A percentile compares a stretch with the other conserved stretches of the same genome.
These are phyloP conservation scores for Rickenella mellea DNA, from an alignment of 768 basidiomycete genomes.

Conservation along the genomic window DNA sequence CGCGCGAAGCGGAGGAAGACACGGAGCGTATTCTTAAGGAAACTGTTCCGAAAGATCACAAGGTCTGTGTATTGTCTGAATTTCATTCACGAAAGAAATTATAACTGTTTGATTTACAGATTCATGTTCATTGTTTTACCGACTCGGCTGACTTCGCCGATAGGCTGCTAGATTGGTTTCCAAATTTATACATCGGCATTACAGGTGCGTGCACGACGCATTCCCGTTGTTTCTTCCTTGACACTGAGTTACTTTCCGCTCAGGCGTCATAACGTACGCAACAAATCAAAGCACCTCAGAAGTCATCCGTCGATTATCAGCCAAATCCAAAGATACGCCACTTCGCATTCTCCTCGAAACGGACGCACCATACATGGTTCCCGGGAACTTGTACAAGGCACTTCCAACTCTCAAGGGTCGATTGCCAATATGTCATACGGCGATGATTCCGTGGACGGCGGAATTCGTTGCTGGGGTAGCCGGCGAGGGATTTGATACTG, in stretches of 20 bases:
- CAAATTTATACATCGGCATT: slow-evolving; percentile 76
- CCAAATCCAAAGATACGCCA: slow-evolving; percentile 8
- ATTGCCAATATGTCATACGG: slow-evolving; percentile 65
- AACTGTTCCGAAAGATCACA: slow-evolving; percentile 65
- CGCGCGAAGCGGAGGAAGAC: slow-evolving; percentile 78
- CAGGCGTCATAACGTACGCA: slow-evolving; percentile 74
- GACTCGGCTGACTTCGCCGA: slow-evolving; percentile 69
- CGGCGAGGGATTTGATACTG: slow-evolving; percentile 39
- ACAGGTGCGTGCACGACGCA: slow-evolving; percentile 37
- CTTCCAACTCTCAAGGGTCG: slow-evolving; percentile 36
- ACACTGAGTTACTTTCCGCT: too few relatives aligned
- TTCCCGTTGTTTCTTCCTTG: not conserved
- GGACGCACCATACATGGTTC: slow-evolving; percentile 84
- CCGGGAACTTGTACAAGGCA: slow-evolving; percentile 57
- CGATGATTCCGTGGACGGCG: slow-evolving; percentile 83
- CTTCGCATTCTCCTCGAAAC: slow-evolving; percentile 60
- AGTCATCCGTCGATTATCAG: slow-evolving; percentile 45
- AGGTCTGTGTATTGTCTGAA: slow-evolving; percentile 25
- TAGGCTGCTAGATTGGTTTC: slow-evolving; percentile 65
- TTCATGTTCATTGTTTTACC: slow-evolving; percentile 86
- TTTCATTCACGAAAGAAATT: not conserved
- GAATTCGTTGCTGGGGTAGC: slow-evolving; percentile 51
- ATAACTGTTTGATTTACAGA: slow-evolving; percentile 27
- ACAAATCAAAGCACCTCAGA: slow-evolving; percentile 64
- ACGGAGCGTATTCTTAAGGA: slow-evolving; percentile 69